Conservation (phyloP, 2,329 filamentous ascomycete species). For the Fusarium xylarioides region DNA sequence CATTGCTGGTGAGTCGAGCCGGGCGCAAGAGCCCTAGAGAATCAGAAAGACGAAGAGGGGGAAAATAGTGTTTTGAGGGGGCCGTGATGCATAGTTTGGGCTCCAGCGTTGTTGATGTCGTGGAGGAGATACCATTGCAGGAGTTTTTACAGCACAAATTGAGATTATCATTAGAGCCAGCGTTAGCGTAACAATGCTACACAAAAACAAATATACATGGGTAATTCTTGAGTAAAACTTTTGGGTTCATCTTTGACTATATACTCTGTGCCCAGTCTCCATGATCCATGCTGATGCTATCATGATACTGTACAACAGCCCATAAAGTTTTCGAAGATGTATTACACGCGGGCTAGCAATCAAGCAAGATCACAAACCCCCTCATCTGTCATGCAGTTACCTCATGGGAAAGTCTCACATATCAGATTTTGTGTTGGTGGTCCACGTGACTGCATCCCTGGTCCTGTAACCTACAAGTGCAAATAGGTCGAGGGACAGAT, state of each 20-base stretch:
- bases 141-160: background rate
- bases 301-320: background rate
- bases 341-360: background rate
- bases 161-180: slow-evolving; percentile 3
- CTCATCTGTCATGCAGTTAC: background rate
- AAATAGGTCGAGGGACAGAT: background rate
- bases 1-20: slow-evolving; percentile 40
- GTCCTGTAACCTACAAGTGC: too few species aligned
- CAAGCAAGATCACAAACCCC: background rate
- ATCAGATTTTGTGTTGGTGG: background rate
- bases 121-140: slow-evolving; percentile 23
- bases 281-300: background rate
- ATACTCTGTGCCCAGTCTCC: background rate
- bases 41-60: background rate
- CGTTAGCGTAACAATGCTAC: background rate
- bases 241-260: background rate
- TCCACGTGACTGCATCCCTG: background rate
- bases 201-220: background rate
- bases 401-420: background rate
- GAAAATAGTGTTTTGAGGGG: background rate
- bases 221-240: background rate
- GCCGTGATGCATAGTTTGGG: background rate
- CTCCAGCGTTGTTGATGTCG: background rate
- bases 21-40: slow-evolving; percentile 10
- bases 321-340: background rate